Base-by-base conservation (phyloP, 192 early-diverging fungal genomes). In the Rhizophagus prolifer region DNA sequence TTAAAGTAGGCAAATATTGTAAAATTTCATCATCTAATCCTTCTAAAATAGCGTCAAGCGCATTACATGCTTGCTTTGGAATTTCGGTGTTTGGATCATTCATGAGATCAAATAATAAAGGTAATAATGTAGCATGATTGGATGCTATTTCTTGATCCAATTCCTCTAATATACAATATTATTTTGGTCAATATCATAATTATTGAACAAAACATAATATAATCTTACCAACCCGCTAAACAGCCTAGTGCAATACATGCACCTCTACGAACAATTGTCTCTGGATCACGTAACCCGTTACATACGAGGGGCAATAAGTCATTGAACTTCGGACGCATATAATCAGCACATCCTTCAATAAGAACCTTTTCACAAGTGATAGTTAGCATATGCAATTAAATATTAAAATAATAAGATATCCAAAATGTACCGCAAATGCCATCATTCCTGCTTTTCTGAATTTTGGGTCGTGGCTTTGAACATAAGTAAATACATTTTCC, bases 21-120 rank as follows among this genome's bases (percentile, higher is more conserved):
- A 93, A 64, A 78, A 96, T 75, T 30, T 92, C 91, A 36, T 91
- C 89, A 12, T 91, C 93, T 72, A 97, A 81, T 50, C 93, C 92
- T 80, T 95, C 95, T 9, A 96, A 81, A 66, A 97, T 94, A n/a
- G 91, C 90, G 78, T 97, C 95, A 72, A 97, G 82, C 44, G 96
- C 92, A 71, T 91, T 93, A 68, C 90, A 88, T 10, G 96, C 92
- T 58, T 94, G 89, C 81, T 90, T 91, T 72, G 93, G 89, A 73
- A 94, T 90, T 26, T 91, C 88, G 26, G 86, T 79, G 76, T 90
- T 88, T 67, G 88, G 81, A 71, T 96, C 96, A 79, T 90, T 90
- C 86, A 94, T 89, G 61, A 97, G 85, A 73, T 86, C 86, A 69
- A 97, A 95, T 54, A 97, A 90, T 46, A 96, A 71, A 14, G 96